Percentiles rank a stretch among this genome's conserved stretches.
phyloP scores from a whole-genome alignment of 2,329 filamentous ascomycete genomes.

The Botrytis tulipae region DNA sequence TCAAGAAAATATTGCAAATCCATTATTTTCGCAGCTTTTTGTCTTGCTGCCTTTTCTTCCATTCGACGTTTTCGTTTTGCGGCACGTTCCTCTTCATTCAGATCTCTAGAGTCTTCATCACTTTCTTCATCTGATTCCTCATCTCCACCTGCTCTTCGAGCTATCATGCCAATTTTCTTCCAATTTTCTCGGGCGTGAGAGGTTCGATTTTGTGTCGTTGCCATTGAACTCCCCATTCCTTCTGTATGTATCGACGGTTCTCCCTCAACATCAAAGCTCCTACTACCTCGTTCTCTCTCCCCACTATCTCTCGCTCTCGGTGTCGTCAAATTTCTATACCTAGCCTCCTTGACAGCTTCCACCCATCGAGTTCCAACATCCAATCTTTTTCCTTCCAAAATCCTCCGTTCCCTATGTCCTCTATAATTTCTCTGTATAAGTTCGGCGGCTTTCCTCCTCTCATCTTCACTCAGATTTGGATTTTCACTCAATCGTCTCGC shows the following conservation, averaged over 20 bases:
- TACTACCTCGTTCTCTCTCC: constrained; percentile 21
- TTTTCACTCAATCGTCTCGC: constrained; percentile 31
- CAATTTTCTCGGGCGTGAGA: constrained; percentile 63
- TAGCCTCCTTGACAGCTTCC: constrained; percentile 54
- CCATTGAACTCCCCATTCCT: neutral
- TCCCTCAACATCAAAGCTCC: constrained; percentile 31
- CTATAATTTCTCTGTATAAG: constrained; percentile 72
- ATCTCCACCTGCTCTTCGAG: constrained; percentile 69
- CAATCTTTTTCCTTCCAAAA: constrained; percentile 66
- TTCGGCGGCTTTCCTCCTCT: constrained; percentile 50
- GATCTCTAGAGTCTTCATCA: constrained; percentile 26
- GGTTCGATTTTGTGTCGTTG: neutral
- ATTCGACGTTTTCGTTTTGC: constrained; percentile 43
- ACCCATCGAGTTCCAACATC: constrained; percentile 37
- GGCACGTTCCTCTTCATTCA: constrained; percentile 42
- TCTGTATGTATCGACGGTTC: constrained; percentile 24
- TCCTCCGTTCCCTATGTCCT: constrained; percentile 70
- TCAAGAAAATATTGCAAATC: constrained; percentile 79
- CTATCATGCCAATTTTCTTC: constrained; percentile 70
- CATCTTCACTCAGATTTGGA: constrained; percentile 41
- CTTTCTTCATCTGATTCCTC: constrained; percentile 42
- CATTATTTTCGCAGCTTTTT: constrained; percentile 73
- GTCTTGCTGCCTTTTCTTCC: constrained; percentile 55
- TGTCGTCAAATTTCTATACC: constrained; percentile 51
- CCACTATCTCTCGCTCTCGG: constrained; percentile 41